Conservation (phyloP, 1,139 yeast genomes). For the Scheffersomyces quercinus region DNA sequence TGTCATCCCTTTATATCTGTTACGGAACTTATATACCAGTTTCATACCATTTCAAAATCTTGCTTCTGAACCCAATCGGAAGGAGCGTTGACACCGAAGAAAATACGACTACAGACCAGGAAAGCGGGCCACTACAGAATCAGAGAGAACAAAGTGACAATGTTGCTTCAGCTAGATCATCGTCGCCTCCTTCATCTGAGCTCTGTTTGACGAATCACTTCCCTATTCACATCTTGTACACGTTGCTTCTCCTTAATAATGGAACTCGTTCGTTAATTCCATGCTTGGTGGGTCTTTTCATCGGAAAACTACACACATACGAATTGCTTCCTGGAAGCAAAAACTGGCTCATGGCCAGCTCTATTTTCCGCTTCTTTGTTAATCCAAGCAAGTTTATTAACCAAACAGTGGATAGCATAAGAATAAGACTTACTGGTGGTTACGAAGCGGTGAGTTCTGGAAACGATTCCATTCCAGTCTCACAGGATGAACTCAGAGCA, state of each 20-base stretch:
- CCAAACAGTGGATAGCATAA: not conserved
- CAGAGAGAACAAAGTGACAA: not conserved
- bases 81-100: not conserved
- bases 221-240: slow-evolving; percentile 52
- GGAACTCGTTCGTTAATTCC: slow-evolving; percentile 54
- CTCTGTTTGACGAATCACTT: slow-evolving; percentile 57
- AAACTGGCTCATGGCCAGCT: slow-evolving; percentile 49
- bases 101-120: not conserved
- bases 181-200: slow-evolving; percentile 21
- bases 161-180: slow-evolving; percentile 9
- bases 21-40: slow-evolving; percentile 60
- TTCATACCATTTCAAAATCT: slow-evolving; percentile 57
- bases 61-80: slow-evolving; percentile 27
- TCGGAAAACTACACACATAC: slow-evolving; percentile 57
- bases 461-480: not conserved
- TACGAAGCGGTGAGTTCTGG: not conserved
- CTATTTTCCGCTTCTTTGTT: slow-evolving; percentile 23
- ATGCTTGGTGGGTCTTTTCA: slow-evolving; percentile 54
- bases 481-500: not conserved
- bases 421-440: not conserved
- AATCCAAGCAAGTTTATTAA: slow-evolving; percentile 19
- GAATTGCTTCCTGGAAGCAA: slow-evolving; percentile 63
- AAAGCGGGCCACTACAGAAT: not conserved
- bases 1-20: slow-evolving; percentile 60
- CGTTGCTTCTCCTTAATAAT: slow-evolving; percentile 54